Conservation (phyloP, 2,329 filamentous ascomycete species). For the Tolypocladium ophioglossoides region DNA sequence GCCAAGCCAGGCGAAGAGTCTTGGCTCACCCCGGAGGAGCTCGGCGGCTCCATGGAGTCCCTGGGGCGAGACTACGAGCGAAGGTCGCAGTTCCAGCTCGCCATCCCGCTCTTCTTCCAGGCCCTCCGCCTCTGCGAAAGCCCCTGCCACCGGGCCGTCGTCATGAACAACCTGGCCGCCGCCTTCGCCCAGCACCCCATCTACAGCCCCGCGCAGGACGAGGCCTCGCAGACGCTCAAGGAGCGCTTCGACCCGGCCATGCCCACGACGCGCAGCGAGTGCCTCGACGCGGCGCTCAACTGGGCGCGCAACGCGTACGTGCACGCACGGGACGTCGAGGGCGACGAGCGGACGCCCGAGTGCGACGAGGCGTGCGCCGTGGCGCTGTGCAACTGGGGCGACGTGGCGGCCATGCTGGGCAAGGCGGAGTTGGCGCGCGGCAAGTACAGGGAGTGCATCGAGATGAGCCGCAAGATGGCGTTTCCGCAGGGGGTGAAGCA, state of each 20-base stretch:
- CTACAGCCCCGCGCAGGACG: slow-evolving; percentile 15
- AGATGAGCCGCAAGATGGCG: slow-evolving; percentile 43
- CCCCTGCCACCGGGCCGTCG: slow-evolving; percentile 66
- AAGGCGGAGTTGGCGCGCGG: slow-evolving; percentile 52
- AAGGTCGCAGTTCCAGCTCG: slow-evolving; percentile 66
- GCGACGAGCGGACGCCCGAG: slow-evolving; percentile 59
- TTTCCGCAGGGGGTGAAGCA: slow-evolving; percentile 41
- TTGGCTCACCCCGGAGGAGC: slow-evolving; percentile 61
- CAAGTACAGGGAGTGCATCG: slow-evolving; percentile 58
- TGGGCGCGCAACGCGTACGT: slow-evolving; percentile 73
- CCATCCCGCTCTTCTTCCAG: slow-evolving; percentile 78
- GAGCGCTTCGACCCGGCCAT: slow-evolving; percentile 18
- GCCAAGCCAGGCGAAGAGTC: slow-evolving; percentile 58
- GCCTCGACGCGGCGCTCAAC: slow-evolving; percentile 58
- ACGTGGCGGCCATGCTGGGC: slow-evolving; percentile 68
- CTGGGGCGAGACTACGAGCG: slow-evolving; percentile 68
- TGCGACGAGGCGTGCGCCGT: slow-evolving; percentile 78
- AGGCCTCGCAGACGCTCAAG: slow-evolving; percentile 17
- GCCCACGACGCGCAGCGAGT: slow-evolving; percentile 41
- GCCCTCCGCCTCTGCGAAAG: slow-evolving; percentile 58
- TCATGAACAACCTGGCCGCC: slow-evolving; percentile 79
- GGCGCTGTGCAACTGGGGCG: slow-evolving; percentile 77
- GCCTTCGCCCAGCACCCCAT: slow-evolving; percentile 59
- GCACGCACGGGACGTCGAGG: slow-evolving; percentile 53
- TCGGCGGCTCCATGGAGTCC: slow-evolving; percentile 65